Base-by-base conservation (phyloP, 2,329 filamentous ascomycete genomes). In the Nakataea oryzae region DNA sequence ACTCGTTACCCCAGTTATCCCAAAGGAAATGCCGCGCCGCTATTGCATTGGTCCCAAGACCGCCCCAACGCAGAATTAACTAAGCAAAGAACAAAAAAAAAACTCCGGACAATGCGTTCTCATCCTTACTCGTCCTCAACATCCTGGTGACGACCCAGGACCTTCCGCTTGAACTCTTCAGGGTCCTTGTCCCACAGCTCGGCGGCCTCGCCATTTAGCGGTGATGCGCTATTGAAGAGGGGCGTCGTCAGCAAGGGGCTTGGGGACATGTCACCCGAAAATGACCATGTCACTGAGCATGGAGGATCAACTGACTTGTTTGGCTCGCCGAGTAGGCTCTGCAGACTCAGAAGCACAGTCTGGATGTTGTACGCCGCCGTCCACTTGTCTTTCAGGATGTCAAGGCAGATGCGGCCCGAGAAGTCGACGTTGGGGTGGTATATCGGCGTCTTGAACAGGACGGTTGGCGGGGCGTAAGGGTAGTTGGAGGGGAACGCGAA, bases 381-480 rank as follows among this genome's bases (percentile, higher is more conserved):
- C 95, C 95, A 99, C 79, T 97, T 97, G 76, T 97, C 95, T 82
- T 97, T 97, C 67, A 99, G 82, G 68, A 99, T 99, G 72, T 99
- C 96, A 64, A 99, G 82, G 75, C 95, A 99, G 76, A 99, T 99
- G 62, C 95, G 86, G 54, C 95, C 95, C 3, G 90, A 93, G 79
- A 99, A 97, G 78, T 99, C 95, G 69, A 99, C 91, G 70, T 99
- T 99, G 61, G 95, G 95, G 76, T 99, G 95, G 81, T 97, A 99
- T 77, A 99, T 97, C 50, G 95, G 95, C 8, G 96, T 99, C 80
- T 93, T 96, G 86, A 97, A 99, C 64, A 96, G 83, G 24, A 99
- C 95, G 2, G 89, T 91, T 0, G 95, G 95, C 27, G 95, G 86
- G 1, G 88, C 85, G 74, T 97, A 97, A 12, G 95, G 95, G 74